Evolutionary conservation across 108 stramenopile species (phyloP), one percentile per base, ranked within the genome.

Genomic region (Conticribra guillardii): DNA sequence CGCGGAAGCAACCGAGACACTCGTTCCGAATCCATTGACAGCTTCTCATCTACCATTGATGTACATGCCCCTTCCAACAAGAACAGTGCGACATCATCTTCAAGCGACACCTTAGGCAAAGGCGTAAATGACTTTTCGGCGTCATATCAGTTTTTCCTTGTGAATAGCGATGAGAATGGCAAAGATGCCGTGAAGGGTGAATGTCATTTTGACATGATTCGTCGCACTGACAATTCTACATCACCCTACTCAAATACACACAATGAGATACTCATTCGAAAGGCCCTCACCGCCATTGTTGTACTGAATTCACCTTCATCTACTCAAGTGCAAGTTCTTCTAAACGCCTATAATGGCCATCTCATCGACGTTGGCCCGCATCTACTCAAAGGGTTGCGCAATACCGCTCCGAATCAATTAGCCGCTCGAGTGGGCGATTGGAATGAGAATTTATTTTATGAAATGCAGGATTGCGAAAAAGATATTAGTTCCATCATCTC

Each of bases 371-470:
- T 86, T 27, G 67, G 77, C 19, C 3, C 51, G 9, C 18, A 46
- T 18, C 37, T 84, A 8, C 41, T 84, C 16, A 26, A 71, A 19
- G 62, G 47, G 28, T 67, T 76, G 41, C 58, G 64, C 19, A 48
- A 59, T 28, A 37, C 27, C 19, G 71, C 76, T 34, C 85, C 87
- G 18, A 31, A 74, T 16, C 54, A 65, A 34, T 64, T 86, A 30
- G 69, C 83, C 11, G 85, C 83, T 18, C 73, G 73, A 21, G 85
- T 85, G 14, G 83, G 85, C 5, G 87, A 88, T 64, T 85, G 60
- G 30, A 85, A 88, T 73, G 85, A 82, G 8, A 86, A 88, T 32
- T 50, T 88, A 7, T 71, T 59, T 16, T 88, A 84, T 52, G 70
- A 75, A 14, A 86, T 88, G 85, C 83, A 84, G 58, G 75, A 53